These are phyloP conservation scores for Fusarium sp. DNA, from an alignment of 2,329 filamentous ascomycete genomes.

Conservation along the genomic window DNA sequence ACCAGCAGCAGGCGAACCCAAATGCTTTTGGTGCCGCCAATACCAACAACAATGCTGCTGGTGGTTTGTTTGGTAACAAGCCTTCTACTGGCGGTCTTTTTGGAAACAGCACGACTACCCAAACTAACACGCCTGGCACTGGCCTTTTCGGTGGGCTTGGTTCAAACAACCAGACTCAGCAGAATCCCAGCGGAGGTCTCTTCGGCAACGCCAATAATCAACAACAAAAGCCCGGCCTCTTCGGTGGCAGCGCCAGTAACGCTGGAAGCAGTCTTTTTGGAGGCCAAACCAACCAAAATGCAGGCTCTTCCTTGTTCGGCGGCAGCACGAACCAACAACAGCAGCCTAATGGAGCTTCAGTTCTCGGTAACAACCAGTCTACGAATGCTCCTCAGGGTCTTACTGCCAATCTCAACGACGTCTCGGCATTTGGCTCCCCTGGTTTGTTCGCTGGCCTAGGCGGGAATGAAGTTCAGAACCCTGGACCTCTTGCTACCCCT, in stretches of 20 bases:
- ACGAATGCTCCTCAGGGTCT: slow-evolving; percentile 69
- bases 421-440: slow-evolving; percentile 89
- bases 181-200: slow-evolving; percentile 55
- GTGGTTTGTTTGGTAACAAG: slow-evolving; percentile 54
- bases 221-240: slow-evolving; percentile 58
- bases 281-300: slow-evolving; percentile 55
- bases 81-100: slow-evolving; percentile 53
- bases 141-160: slow-evolving; percentile 57
- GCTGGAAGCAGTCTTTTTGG: slow-evolving; percentile 65
- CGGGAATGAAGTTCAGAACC: slow-evolving; percentile 70
- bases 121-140: slow-evolving; percentile 51
- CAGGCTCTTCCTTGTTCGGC: slow-evolving; percentile 57
- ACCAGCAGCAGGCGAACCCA: slow-evolving; percentile 45
- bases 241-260: slow-evolving; percentile 58
- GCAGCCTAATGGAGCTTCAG: slow-evolving; percentile 60
- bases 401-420: slow-evolving; percentile 81
- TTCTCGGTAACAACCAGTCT: slow-evolving; percentile 65
- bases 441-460: slow-evolving; percentile 83
- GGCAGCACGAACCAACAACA: slow-evolving; percentile 59
- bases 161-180: slow-evolving; percentile 50
- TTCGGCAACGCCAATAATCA: slow-evolving; percentile 57
- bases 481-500: slow-evolving; percentile 91
- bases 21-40: slow-evolving; percentile 47
- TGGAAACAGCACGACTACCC: slow-evolving; percentile 48
- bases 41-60: slow-evolving; percentile 47